Percentiles rank a stretch among this genome's conserved stretches.
Evolutionary conservation across 371 early-diverging fungal species (phyloP).

Genomic region (Nematocida parisii): DNA sequence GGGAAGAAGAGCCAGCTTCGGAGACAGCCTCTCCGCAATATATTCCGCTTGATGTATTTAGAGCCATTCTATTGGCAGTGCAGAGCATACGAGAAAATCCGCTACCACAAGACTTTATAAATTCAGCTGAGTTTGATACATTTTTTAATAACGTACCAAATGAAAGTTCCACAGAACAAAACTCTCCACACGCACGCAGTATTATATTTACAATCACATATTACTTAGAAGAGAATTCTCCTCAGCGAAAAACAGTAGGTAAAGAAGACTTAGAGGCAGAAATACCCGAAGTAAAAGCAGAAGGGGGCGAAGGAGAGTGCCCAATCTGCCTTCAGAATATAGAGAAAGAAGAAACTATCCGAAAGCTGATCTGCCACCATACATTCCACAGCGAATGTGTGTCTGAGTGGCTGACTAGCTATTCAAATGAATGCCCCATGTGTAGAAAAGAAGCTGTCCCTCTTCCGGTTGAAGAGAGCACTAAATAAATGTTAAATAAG

Average conservation of each 20-base stretch:
- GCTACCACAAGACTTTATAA: background rate
- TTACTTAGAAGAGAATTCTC: conserved; percentile 20
- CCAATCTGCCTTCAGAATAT: conserved; percentile 45
- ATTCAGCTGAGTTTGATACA: conserved; percentile 1
- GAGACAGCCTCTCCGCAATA: background rate
- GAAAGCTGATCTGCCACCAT: conserved; percentile 42
- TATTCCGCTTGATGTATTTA: background rate
- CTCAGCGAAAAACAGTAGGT: conserved; percentile 4
- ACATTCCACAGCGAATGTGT: conserved; percentile 52
- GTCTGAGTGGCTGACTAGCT: conserved; percentile 47
- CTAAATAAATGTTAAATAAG: conserved; percentile 21
- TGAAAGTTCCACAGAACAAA: background rate
- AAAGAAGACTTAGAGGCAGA: conserved; percentile 20
- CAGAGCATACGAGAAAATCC: background rate
- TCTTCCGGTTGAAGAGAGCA: background rate
- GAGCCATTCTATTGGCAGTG: conserved; percentile 10
- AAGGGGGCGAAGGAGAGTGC: conserved; percentile 32
- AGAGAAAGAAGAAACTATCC: background rate
- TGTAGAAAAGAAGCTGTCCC: conserved; percentile 45
- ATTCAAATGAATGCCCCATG: conserved; percentile 59
- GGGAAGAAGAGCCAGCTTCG: background rate
- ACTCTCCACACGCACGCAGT: background rate
- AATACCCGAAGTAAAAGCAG: conserved; percentile 26
- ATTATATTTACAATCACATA: conserved; percentile 50
- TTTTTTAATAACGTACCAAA: background rate